phyloP scores from a whole-genome alignment of 2,329 filamentous ascomycete species.

The Aureobasidium mangrovei region DNA sequence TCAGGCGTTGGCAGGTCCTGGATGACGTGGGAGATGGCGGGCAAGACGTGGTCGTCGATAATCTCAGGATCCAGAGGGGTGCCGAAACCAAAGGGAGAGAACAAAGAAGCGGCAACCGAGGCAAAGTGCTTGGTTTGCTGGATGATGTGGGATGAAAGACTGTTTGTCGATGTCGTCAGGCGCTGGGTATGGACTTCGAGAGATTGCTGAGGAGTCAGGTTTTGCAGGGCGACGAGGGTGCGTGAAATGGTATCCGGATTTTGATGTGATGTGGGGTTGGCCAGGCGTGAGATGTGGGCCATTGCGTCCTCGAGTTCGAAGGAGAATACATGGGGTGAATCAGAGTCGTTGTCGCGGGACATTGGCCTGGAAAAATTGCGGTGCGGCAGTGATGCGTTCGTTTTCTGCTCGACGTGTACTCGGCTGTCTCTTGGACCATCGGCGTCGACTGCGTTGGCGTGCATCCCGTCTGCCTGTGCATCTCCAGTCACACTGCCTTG shows the following conservation, averaged over 20 bases:
- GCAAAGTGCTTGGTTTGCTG: conserved; percentile 70
- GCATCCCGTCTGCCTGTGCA: conserved; percentile 22
- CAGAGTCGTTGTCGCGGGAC: conserved; percentile 4
- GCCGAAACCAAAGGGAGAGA: conserved; percentile 58
- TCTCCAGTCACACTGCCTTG: not conserved
- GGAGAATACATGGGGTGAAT: conserved; percentile 28
- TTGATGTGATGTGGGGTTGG: conserved; percentile 21
- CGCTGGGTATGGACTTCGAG: conserved; percentile 27
- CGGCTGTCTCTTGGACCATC: conserved; percentile 38
- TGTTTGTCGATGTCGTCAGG: conserved; percentile 29
- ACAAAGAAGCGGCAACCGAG: conserved; percentile 59
- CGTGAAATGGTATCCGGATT: conserved; percentile 26
- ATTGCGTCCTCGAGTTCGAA: conserved; percentile 29
- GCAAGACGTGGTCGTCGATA: conserved; percentile 56
- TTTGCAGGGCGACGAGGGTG: conserved; percentile 25
- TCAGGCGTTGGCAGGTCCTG: conserved; percentile 61
- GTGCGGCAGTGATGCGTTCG: conserved; percentile 25
- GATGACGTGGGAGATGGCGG: conserved; percentile 56
- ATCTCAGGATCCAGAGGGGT: conserved; percentile 55
- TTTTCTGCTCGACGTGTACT: conserved; percentile 35
- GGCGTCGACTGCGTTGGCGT: conserved; percentile 10
- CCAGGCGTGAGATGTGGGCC: conserved; percentile 26
- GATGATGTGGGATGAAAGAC: conserved; percentile 60
- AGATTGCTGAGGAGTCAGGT: conserved; percentile 27
- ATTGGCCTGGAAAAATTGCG: conserved; percentile 24